These are phyloP conservation scores for Chlamydomonas reinhardtii DNA, from an alignment of 163 green algal species.

Conservation along the genomic window DNA sequence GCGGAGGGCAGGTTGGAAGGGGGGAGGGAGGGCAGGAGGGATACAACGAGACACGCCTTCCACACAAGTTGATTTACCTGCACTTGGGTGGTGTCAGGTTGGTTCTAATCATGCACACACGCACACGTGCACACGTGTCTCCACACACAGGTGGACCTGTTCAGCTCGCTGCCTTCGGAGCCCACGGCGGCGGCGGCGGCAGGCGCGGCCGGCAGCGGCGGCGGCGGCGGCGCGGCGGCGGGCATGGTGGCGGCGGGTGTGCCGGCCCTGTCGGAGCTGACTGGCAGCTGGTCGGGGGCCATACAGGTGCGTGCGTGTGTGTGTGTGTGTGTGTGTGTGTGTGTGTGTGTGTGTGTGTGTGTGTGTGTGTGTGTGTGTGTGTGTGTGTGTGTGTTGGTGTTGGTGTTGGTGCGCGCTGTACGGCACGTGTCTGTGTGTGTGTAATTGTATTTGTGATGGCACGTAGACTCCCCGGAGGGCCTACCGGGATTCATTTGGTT, in stretches of 20 bases:
- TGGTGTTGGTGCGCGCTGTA: too few relatives aligned
- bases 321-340: background rate
- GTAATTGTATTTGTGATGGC: background rate
- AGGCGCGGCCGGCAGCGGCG: too few relatives aligned
- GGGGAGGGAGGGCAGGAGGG: too few relatives aligned
- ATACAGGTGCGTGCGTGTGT: conserved; percentile 49
- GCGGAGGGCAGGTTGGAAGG: background rate
- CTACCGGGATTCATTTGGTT: too few relatives aligned
- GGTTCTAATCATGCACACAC: too few relatives aligned
- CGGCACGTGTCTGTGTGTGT: background rate
- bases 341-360: background rate
- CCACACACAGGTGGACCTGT: conserved; percentile 20
- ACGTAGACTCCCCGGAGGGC: too few relatives aligned
- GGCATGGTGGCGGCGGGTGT: conserved; percentile 8
- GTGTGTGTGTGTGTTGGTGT: too few relatives aligned
- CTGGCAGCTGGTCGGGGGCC: conserved; percentile 81
- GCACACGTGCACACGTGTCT: background rate
- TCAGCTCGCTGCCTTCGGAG: background rate
- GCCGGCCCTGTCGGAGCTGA: conserved; percentile 82
- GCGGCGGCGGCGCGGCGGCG: too few relatives aligned
- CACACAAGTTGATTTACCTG: too few relatives aligned
- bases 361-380: background rate
- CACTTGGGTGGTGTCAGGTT: too few relatives aligned
- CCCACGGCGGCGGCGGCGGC: background rate
- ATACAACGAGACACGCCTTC: too few relatives aligned